Evolutionary conservation across 1,284 basidiomycete genomes (phyloP).

Genomic region (Puccinia horiana): DNA sequence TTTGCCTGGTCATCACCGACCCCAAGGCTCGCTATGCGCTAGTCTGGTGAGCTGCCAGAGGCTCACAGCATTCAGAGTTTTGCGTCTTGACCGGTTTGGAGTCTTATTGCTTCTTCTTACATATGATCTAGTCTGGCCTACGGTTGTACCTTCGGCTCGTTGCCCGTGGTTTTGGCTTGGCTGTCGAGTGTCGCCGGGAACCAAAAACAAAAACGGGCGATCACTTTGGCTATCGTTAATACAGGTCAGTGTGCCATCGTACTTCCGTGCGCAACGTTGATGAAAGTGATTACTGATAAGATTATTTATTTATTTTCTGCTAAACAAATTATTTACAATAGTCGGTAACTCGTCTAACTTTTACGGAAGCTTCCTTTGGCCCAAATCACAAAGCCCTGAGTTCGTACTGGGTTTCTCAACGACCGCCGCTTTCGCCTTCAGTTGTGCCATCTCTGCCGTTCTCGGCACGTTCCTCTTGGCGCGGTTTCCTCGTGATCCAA

Average conservation of each 20-base stretch:
- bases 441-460: constrained; percentile 6
- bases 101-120: background rate
- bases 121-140: constrained; percentile 57
- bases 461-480: constrained; percentile 6
- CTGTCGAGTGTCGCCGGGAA: constrained; percentile 58
- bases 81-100: background rate
- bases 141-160: constrained; percentile 61
- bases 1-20: constrained; percentile 11
- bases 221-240: constrained; percentile 60
- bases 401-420: constrained; percentile 20
- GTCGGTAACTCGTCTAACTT: constrained; percentile 59
- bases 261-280: constrained; percentile 51
- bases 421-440: constrained; percentile 5
- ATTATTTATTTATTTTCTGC: background rate
- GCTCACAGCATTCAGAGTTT: too few relatives aligned
- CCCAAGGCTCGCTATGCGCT: constrained; percentile 28
- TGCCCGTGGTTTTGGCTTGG: constrained; percentile 61
- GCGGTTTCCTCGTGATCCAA: background rate
- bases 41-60: constrained; percentile 20
- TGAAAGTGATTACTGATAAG: background rate
- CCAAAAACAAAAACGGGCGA: constrained; percentile 60
- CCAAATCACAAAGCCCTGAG: constrained; percentile 50
- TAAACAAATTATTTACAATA: constrained; percentile 19
- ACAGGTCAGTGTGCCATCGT: constrained; percentile 40
- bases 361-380: constrained; percentile 63